Base-by-base conservation (phyloP, 1,284 basidiomycete species). In the Fomes fomentarius region DNA sequence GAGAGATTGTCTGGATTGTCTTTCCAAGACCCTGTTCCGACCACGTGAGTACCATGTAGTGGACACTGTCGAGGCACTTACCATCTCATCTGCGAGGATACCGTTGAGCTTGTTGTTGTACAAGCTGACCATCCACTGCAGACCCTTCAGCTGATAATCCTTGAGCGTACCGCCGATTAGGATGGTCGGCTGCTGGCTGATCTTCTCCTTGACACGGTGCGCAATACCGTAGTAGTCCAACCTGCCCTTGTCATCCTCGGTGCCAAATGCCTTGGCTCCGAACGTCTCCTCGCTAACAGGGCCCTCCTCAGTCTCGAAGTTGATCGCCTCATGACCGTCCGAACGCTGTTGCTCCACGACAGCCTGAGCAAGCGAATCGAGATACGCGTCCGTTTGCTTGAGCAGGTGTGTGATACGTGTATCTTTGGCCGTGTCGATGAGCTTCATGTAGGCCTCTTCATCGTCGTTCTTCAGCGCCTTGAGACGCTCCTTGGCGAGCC, bases 341-440 rank as follows among this genome's bases (percentile, higher is more conserved):
- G 96, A 92, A 58, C 83, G 91, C 77, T 99, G 96, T 73, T 99
- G 96, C 12, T 92, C 92, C 57, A 91, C 84, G 55, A 99, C 96
- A 25, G 96, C 96, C 58, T 96, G 93, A 0, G 96, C 93, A 24
- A 99, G 86, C 11, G 91, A 94, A 70, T 98, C 96, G 63, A 99
- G 86, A 75, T 96, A 99, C 1, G 87, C 73, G 67, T 99, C 96
- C 14, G 97, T 99, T 76, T 99, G 96, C 47, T 91, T 82, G 56
- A 99, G 77, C 25, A 99, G 79, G 74, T 99, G 97, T 0, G 96
- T 97, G 74, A 99, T 99, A 77, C 97, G 92, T 14, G 96, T 98
- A 68, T 99, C 97, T 74, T 99, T 99, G 59, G 96, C 97, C 34
- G 96, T 98, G 74, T 99, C 97, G 67, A 99, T 96, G 65, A 99